Conservation (phyloP, 192 early-diverging fungal species). For the Gaertneriomyces semiglobifer region DNA sequence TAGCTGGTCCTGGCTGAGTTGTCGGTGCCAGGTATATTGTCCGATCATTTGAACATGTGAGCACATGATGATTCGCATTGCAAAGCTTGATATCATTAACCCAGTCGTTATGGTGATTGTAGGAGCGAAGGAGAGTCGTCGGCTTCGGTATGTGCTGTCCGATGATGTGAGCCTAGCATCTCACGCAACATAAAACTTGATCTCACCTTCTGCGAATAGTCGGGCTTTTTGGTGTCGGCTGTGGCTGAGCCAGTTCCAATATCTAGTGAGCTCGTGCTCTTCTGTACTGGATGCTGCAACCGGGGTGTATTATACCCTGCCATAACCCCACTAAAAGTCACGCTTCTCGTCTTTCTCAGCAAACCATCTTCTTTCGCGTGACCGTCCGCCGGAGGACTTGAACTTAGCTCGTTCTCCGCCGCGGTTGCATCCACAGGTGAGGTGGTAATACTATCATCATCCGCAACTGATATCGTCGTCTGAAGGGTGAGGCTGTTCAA, state of each 20-base stretch:
- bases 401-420: not conserved
- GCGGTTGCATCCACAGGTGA: not conserved
- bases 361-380: conserved; percentile 3
- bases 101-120: conserved; percentile 90
- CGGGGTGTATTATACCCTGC: too few relatives aligned
- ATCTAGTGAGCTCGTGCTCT: too few relatives aligned
- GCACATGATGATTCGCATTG: conserved; percentile 62
- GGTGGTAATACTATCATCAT: not conserved
- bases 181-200: too few relatives aligned
- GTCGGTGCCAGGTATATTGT: conserved; percentile 64
- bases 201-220: too few relatives aligned
- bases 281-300: too few relatives aligned
- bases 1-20: conserved; percentile 29
- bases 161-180: not conserved
- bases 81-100: conserved; percentile 88
- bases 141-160: conserved; percentile 36
- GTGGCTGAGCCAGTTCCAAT: too few relatives aligned
- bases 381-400: not conserved
- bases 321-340: conserved; percentile 14
- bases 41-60: conserved; percentile 89
- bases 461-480: not conserved
- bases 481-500: too few relatives aligned
- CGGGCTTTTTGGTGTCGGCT: too few relatives aligned
- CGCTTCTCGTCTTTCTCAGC: conserved; percentile 21
- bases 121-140: conserved; percentile 65